These are phyloP conservation scores for Citrus inodora DNA, from an alignment of 345 rosid genomes.

Conservation along the genomic window DNA sequence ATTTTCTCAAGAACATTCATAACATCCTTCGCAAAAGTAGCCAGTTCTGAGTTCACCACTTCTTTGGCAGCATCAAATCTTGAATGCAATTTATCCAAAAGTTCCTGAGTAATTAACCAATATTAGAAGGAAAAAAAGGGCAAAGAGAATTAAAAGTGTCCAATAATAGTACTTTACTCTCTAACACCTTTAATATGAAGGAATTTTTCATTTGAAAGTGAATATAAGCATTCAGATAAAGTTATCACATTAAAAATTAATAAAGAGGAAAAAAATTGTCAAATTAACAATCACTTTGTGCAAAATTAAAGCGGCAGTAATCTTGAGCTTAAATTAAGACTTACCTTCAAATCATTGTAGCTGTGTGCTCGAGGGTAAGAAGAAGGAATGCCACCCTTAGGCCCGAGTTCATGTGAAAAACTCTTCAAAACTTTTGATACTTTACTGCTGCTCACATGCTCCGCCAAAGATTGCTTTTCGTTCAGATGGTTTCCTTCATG, in stretches of 20 bases:
- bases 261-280: not conserved
- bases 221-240: not conserved
- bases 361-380: conserved; percentile 60
- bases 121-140: not conserved
- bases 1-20: conserved; percentile 51
- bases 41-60: conserved; percentile 54
- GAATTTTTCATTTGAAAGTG: not conserved
- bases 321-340: not conserved
- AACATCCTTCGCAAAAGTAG: conserved; percentile 52
- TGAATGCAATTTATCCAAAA: conserved; percentile 62
- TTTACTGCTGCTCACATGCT: conserved; percentile 30
- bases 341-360: conserved; percentile 66
- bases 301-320: not conserved
- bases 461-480: conserved; percentile 28
- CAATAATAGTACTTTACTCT: not conserved
- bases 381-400: conserved; percentile 56
- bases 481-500: conserved; percentile 17
- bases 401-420: conserved; percentile 76
- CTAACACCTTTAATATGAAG: not conserved
- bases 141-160: not conserved
- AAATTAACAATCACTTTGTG: not conserved
- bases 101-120: conserved; percentile 38
- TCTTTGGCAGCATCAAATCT: conserved; percentile 75
- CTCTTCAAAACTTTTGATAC: conserved; percentile 55
- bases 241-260: not conserved